Evolutionary conservation across 257 asterid genomes (phyloP).

Genomic region (Nicotiana noctiflora): DNA sequence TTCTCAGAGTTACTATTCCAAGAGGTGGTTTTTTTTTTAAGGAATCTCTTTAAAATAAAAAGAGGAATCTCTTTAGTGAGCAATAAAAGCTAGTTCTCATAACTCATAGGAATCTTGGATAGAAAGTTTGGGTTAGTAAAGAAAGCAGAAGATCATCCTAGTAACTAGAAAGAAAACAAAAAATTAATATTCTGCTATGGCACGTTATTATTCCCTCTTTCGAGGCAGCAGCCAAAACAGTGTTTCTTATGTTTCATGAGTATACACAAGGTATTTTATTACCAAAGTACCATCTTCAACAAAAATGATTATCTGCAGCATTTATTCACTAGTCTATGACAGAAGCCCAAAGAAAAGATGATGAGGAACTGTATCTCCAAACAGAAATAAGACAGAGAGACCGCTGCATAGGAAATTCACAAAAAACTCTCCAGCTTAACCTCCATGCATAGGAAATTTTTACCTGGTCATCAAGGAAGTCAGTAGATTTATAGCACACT

Average conservation of each 20-base stretch:
- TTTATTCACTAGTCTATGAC: constrained; percentile 2
- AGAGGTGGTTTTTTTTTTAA: neutral
- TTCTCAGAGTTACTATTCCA: neutral
- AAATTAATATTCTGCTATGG: neutral
- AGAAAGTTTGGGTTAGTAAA: neutral
- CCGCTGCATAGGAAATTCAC: neutral
- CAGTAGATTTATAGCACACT: constrained; percentile 90
- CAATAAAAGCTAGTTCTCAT: neutral
- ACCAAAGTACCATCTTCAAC: neutral
- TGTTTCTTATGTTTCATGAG: neutral
- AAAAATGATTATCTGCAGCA: neutral
- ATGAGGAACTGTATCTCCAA: neutral
- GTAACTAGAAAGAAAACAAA: neutral
- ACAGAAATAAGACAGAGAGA: neutral
- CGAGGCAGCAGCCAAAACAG: neutral
- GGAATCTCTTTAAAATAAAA: neutral
- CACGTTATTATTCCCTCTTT: neutral
- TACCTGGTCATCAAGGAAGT: constrained; percentile 96
- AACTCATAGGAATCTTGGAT: neutral
- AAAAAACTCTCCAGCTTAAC: neutral
- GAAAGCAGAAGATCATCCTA: neutral
- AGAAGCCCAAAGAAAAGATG: neutral
- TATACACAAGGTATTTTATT: neutral
- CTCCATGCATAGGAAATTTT: constrained; percentile 4
- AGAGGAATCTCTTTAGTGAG: neutral